A percentile compares a stretch with the other conserved stretches of the same genome.
phyloP scores from a whole-genome alignment of 306 rosid genomes.

The Vigna nakashimae region DNA sequence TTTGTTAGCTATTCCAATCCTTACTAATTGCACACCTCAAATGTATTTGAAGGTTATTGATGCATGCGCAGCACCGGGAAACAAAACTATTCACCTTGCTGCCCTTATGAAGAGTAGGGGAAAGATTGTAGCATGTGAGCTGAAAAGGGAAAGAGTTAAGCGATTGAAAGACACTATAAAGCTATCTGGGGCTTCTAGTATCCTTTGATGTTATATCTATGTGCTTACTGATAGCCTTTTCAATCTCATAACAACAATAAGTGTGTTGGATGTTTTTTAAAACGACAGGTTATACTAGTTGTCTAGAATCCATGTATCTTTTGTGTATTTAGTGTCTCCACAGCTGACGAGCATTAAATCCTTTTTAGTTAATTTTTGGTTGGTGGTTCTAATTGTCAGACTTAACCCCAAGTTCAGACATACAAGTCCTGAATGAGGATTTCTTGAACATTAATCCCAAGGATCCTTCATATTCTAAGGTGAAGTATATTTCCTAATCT shows the following conservation, averaged over 20 bases:
- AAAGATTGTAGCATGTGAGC: constrained; percentile 82
- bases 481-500: constrained; percentile 46
- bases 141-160: constrained; percentile 67
- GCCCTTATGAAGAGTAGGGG: constrained; percentile 87
- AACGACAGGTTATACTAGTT: constrained; percentile 1
- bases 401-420: constrained; percentile 73
- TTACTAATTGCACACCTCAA: constrained; percentile 31
- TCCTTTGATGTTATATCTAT: constrained; percentile 45
- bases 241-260: not conserved
- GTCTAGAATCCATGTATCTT: not conserved
- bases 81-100: constrained; percentile 94
- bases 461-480: constrained; percentile 76
- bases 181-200: constrained; percentile 93
- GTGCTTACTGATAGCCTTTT: constrained; percentile 32
- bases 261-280: not conserved
- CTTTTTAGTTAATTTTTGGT: not conserved
- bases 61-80: constrained; percentile 97
- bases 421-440: constrained; percentile 78
- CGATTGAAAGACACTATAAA: constrained; percentile 73
- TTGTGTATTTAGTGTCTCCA: constrained; percentile 26
- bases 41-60: constrained; percentile 81
- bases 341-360: not conserved
- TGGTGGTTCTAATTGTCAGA: constrained; percentile 29
- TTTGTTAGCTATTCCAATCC: constrained; percentile 2
- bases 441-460: constrained; percentile 71